Conservation (phyloP, 345 rosid species). For the Melaleuca alternifolia region DNA sequence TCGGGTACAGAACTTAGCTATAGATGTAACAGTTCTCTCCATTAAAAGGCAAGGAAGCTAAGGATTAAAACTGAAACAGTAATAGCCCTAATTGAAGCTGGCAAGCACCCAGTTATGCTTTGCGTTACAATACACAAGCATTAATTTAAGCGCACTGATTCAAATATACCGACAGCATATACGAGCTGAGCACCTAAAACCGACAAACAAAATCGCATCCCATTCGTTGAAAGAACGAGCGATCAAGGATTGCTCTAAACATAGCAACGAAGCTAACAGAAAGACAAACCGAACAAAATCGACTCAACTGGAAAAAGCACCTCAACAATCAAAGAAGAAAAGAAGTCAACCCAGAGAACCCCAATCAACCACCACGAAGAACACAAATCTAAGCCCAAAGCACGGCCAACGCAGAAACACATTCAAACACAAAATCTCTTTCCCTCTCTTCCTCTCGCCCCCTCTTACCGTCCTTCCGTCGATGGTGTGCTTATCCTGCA, state of each 20-base stretch:
- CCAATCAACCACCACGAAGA: neutral
- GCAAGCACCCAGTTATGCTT: neutral
- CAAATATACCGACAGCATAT: neutral
- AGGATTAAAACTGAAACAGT: neutral
- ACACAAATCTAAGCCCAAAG: neutral
- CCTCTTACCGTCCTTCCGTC: slow-evolving; percentile 37
- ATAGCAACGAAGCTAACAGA: neutral
- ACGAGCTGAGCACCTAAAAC: neutral
- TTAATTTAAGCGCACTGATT: neutral
- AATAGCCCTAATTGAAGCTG: neutral
- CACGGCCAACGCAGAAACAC: neutral
- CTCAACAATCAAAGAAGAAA: too few relatives aligned
- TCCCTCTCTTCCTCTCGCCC: too few relatives aligned
- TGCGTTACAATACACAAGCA: neutral
- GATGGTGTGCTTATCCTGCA: slow-evolving; percentile 43
- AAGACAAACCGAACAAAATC: neutral
- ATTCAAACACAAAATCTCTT: neutral
- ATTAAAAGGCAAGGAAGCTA: neutral
- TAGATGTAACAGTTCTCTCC: neutral
- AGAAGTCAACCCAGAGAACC: neutral
- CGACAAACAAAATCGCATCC: neutral
- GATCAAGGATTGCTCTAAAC: neutral
- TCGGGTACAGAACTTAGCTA: neutral
- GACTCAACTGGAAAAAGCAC: neutral
- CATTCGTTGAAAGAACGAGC: neutral